A percentile compares a stretch with the other conserved stretches of the same genome.
phyloP scores from a whole-genome alignment of 1,284 basidiomycete genomes.

The Rhodotorula glutinis region DNA sequence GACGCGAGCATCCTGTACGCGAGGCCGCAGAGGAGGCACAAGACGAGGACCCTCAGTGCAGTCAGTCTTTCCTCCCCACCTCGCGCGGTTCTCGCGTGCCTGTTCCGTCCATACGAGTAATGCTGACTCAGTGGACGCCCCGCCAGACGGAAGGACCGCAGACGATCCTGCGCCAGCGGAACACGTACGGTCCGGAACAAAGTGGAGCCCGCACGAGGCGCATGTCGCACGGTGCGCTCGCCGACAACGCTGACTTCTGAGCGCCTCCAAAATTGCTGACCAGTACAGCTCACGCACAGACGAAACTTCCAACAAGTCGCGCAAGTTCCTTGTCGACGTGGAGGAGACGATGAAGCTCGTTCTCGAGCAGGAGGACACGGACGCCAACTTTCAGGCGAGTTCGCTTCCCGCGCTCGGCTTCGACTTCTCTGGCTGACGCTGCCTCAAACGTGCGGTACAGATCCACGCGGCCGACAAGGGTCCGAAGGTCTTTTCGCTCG shows the following conservation, averaged over 20 bases:
- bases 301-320: conserved; percentile 52
- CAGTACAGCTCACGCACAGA: conserved; percentile 45
- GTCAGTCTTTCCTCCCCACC: neutral
- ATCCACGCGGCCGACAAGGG: conserved; percentile 96
- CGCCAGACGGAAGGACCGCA: conserved; percentile 28
- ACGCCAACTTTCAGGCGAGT: conserved; percentile 72
- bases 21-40: conserved; percentile 29
- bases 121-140: too few relatives aligned
- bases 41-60: conserved; percentile 37
- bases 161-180: conserved; percentile 29
- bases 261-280: too few relatives aligned
- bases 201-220: conserved; percentile 16
- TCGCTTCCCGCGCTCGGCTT: neutral
- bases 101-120: too few relatives aligned
- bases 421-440: neutral
- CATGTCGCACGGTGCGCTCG: conserved; percentile 38
- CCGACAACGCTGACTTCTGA: too few relatives aligned
- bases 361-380: conserved; percentile 96
- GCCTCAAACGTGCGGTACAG: conserved; percentile 51
- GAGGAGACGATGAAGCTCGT: conserved; percentile 96
- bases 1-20: conserved; percentile 38
- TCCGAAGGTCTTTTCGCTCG: conserved; percentile 91
- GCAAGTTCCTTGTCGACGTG: conserved; percentile 95
- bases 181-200: conserved; percentile 19
- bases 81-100: too few relatives aligned